Evolutionary conservation across 129 eudicot species (phyloP).

Genomic region (Oenanthe sinensis): DNA sequence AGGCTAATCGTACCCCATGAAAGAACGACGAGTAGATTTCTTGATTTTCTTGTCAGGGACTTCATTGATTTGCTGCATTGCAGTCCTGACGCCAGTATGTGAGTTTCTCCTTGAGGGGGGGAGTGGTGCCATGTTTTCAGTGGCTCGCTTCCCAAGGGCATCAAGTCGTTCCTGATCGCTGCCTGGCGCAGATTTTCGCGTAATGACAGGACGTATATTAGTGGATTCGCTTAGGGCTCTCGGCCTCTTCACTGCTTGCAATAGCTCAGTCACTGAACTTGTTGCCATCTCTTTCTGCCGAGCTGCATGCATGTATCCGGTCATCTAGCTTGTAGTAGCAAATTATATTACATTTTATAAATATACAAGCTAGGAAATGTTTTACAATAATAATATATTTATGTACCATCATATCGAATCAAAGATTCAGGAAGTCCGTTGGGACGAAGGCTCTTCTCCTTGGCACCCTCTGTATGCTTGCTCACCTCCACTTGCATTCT

Average conservation of each 20-base stretch:
- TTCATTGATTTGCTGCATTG: slow-evolving; percentile 36
- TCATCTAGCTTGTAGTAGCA: neutral
- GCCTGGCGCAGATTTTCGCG: slow-evolving; percentile 26
- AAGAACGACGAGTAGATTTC: slow-evolving; percentile 35
- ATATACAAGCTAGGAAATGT: neutral
- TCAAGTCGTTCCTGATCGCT: slow-evolving; percentile 8
- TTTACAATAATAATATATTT: neutral
- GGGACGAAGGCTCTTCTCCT: slow-evolving; percentile 76
- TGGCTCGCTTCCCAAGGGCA: slow-evolving; percentile 11
- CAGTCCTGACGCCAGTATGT: slow-evolving; percentile 27
- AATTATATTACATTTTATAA: neutral
- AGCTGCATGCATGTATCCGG: slow-evolving; percentile 16
- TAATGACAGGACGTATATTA: slow-evolving; percentile 29
- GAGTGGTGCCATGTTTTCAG: slow-evolving; percentile 19
- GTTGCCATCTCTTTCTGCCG: slow-evolving; percentile 51
- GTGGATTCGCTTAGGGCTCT: slow-evolving; percentile 49
- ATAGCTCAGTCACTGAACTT: slow-evolving; percentile 41
- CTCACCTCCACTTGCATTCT: slow-evolving; percentile 99
- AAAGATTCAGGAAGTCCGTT: slow-evolving; percentile 94
- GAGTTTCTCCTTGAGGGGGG: slow-evolving; percentile 34
- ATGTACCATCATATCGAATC: slow-evolving; percentile 90
- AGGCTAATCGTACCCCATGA: slow-evolving; percentile 33
- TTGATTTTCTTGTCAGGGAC: slow-evolving; percentile 33
- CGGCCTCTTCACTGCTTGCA: slow-evolving; percentile 45
- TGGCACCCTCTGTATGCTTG: slow-evolving; percentile 93